Base-by-base conservation (phyloP, 441 rosid species). In the Aleurites moluccanus region DNA sequence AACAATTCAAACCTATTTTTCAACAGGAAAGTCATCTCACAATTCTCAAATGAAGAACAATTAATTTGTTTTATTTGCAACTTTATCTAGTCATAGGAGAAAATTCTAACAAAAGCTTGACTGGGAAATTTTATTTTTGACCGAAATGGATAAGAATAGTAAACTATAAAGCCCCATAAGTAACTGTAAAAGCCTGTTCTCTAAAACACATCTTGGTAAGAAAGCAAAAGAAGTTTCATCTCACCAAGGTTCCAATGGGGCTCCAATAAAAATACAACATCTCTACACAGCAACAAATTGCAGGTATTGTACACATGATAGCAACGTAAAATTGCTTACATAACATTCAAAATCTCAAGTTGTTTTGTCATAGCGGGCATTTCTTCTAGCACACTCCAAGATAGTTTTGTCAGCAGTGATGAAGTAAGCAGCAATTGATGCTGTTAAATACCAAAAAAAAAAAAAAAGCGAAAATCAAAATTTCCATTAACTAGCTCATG, bases 331-430 rank as follows among this genome's bases (percentile, higher is more conserved):
- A 44, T 27, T 53, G 42, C 64, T 28, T 10, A 3, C 27, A 20
- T 40, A 28, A n/a, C 25, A 45, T 45, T 11, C 40, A 21, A 28
- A 49, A 55, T 72, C 77, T 86, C 84, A 86, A 69, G 75, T 38
- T 69, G 38, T 73, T 79, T 73, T 84, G 40, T 86, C 77, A 23
- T 79, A 79, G 20, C 76, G 83, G 20, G 90, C 77, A 73, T 88
- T 87, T 73, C 81, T 84, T 80, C 91, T 85, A 30, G 95, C 91
- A 61, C 91, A 84, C 70, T 79, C 90, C 81, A 88, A 76, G 68
- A 86, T 86, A 11, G 91, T 81, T 75, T 87, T 87, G 75, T 90
- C 95, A 10, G 84, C 95, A 30, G 91, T 85, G 77, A 90, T 84
- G 79, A 88, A 88, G 80, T 83, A 90, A 0, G 91, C 71, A 3